These are phyloP conservation scores for Penicillium flavigenum DNA, from an alignment of 495 filamentous ascomycete genomes.

Conservation along the genomic window DNA sequence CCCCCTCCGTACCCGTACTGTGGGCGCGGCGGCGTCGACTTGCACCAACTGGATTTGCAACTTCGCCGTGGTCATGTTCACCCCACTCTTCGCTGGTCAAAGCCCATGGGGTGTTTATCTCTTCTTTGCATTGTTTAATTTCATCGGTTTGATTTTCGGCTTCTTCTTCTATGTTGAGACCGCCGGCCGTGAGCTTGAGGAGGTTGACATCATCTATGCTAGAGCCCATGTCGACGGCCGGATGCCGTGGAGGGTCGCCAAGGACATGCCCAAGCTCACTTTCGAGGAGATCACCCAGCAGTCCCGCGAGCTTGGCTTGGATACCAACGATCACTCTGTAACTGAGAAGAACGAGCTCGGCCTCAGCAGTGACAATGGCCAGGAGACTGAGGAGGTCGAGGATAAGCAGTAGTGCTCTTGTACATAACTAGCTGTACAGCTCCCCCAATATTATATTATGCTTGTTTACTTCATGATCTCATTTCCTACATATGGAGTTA, in stretches of 20 bases:
- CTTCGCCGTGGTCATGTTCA: slow-evolving; percentile 71
- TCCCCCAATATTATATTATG: too few species aligned
- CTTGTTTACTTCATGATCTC: too few species aligned
- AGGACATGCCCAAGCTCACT: slow-evolving; percentile 40
- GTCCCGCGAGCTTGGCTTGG: slow-evolving; percentile 31
- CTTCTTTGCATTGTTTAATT: slow-evolving; percentile 72
- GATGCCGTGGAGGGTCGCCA: slow-evolving; percentile 34
- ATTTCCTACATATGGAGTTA: too few species aligned
- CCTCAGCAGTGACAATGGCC: slow-evolving; percentile 27
- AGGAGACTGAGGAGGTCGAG: slow-evolving; percentile 22
- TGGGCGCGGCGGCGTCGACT: slow-evolving; percentile 64
- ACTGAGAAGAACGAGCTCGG: slow-evolving; percentile 35
- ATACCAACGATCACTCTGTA: slow-evolving; percentile 16
- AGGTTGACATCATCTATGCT: slow-evolving; percentile 60
- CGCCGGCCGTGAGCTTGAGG: slow-evolving; percentile 66
- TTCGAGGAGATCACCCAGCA: slow-evolving; percentile 33
- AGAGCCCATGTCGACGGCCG: slow-evolving; percentile 40
- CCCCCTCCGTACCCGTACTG: slow-evolving; percentile 64
- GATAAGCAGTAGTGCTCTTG: slow-evolving; percentile 8
- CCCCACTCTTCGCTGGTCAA: slow-evolving; percentile 38
- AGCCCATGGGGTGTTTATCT: slow-evolving; percentile 40
- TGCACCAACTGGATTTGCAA: slow-evolving; percentile 71
- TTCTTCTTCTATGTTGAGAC: slow-evolving; percentile 77
- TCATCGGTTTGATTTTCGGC: slow-evolving; percentile 57
- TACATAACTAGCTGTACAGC: too few species aligned